These are phyloP conservation scores for Candida tetrigidarum DNA, from an alignment of 1,139 yeast genomes.

Conservation along the genomic window DNA sequence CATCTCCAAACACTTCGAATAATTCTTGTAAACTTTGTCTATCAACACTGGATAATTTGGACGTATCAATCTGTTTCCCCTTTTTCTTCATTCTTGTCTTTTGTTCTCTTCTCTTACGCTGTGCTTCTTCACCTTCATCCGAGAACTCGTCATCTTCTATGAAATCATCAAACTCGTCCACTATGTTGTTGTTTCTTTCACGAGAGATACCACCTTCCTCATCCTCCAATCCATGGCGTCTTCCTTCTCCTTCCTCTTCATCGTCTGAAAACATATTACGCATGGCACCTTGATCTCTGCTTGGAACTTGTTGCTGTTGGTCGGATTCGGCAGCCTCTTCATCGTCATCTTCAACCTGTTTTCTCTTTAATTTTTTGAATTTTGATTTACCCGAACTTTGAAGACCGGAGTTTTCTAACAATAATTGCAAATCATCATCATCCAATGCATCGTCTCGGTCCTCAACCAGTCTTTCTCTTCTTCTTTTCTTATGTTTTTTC, in stretches of 20 bases:
- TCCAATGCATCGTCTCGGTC: slow-evolving; percentile 72
- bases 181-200: slow-evolving; percentile 40
- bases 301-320: slow-evolving; percentile 12
- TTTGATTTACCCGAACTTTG: slow-evolving; percentile 37
- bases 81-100: slow-evolving; percentile 45
- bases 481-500: slow-evolving; percentile 45
- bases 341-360: slow-evolving; percentile 41
- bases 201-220: slow-evolving; percentile 42
- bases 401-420: slow-evolving; percentile 89
- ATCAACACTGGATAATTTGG: slow-evolving; percentile 78
- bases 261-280: slow-evolving; percentile 88
- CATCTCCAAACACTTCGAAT: slow-evolving; percentile 96
- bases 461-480: slow-evolving; percentile 34
- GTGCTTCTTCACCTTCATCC: slow-evolving; percentile 73
- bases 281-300: slow-evolving; percentile 42
- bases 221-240: slow-evolving; percentile 23
- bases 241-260: slow-evolving; percentile 59
- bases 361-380: slow-evolving; percentile 85
- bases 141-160: slow-evolving; percentile 97
- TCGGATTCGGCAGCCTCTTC: slow-evolving; percentile 12
- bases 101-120: slow-evolving; percentile 30
- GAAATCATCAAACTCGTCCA: slow-evolving; percentile 94
- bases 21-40: slow-evolving; percentile 92
- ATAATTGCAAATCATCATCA: slow-evolving; percentile 92
- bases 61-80: slow-evolving; percentile 51